Base-by-base conservation (phyloP, 306 rosid genomes). In the Parietaria judaica region DNA sequence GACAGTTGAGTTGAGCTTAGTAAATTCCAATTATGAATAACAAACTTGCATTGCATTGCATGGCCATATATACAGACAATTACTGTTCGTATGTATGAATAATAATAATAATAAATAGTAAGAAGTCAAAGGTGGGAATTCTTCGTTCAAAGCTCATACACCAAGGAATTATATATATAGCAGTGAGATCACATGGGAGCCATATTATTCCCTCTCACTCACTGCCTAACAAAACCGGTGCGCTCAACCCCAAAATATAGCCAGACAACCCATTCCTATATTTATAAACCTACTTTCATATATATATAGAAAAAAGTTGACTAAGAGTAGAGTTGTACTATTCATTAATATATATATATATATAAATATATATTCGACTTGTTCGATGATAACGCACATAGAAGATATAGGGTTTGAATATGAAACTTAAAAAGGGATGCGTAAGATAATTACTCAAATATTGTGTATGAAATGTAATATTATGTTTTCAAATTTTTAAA, bases 121-220 rank as follows among this genome's bases (percentile, higher is more conserved):
- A 31, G 43, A 66, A 79, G 78, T 79, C 78, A 79, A 71, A 60
- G 50, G 36, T 39, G 55, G 49, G 66, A 74, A 64, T 67, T 56
- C 64, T 15, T 58, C 43, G 16, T 75, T 79, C 66, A 72, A 78
- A 74, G 83, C 83, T 45, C 72, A 10, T 50, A 6, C 34, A 70
- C 17, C 79, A 74, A 78, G 76, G 71, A 66, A 58, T 66, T 34
- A 23, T 23, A 23, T 23, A 23, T 23, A 23, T 23, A 53, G 76
- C 76, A 79, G 84, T 60, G 37, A 72, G 36, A 51, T 72, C 84
- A 79, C 84, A 72, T 75, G 84, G 72, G 58, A 34, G 66, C 71
- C 74, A 72, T 72, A 63, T 56, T 23, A 23, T 23, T 23, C 31
- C 31, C 31, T 23, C 31, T 44, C 69, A 36, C 48, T 9, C 64